Conservation (phyloP, 192 early-diverging fungal species). For the Irineochytrium annulatum region DNA sequence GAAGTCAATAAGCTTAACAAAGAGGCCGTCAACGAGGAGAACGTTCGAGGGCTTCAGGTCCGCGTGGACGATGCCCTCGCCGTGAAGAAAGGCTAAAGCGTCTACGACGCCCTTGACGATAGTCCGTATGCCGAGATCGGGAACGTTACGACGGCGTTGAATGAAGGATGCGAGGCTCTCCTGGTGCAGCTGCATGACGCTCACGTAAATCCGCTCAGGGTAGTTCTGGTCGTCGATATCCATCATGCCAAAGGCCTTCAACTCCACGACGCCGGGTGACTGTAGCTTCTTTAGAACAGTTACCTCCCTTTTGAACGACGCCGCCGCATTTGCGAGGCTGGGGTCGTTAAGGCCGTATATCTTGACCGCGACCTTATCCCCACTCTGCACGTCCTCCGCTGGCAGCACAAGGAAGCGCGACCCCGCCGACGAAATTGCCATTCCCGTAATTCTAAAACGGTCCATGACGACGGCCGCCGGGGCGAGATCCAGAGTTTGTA, state of each 20-base stretch:
- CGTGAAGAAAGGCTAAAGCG: constrained; percentile 86
- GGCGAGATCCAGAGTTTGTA: background rate
- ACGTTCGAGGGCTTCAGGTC: constrained; percentile 94
- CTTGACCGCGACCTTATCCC: background rate
- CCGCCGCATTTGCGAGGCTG: background rate
- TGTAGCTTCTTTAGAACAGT: background rate
- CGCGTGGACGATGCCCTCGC: constrained; percentile 82
- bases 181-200: background rate
- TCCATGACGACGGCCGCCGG: background rate
- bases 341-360: background rate
- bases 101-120: constrained; percentile 63
- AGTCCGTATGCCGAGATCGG: background rate
- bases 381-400: background rate
- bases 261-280: background rate
- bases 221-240: background rate
- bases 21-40: constrained; percentile 45
- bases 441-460: background rate
- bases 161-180: background rate
- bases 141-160: background rate
- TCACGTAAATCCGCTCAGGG: background rate
- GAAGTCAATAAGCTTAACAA: background rate
- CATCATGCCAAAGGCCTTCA: background rate
- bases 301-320: background rate
- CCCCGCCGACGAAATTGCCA: background rate
- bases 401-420: constrained; percentile 1